Evolutionary conservation across 768 basidiomycete genomes (phyloP), one percentile per base, ranked within the genome.

Genomic region (Podaxis sp.): DNA sequence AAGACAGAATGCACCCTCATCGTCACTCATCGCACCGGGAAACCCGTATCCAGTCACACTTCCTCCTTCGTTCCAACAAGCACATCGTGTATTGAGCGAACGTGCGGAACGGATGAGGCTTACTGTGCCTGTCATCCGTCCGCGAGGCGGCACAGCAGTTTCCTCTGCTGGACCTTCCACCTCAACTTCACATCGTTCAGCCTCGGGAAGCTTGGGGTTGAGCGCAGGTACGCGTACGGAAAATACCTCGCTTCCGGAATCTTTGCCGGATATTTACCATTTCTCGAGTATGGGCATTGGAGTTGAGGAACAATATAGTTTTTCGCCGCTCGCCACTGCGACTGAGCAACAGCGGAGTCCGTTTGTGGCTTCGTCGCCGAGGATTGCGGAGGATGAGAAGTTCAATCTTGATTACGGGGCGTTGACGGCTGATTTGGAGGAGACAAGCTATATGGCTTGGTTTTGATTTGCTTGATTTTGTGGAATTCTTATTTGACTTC

Each of bases 401-500:
- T 83, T 84, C 64, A 85, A 87, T 69, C 82, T 86, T 66, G 85
- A 86, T 62, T 77, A 85, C 65, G 86, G 86, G 4, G 85, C 83
- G 21, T 67, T 87, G 62, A 81, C 77, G 28, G 75, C 77, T 50
- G 79, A 82, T 50, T 72, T 83, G 61, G 82, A 82, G 64, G 84
- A 81, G 64, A 86, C 84, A 37, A 83, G 82, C 59, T 87, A 84
- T 68, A 87, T 87, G 86, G 84, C 85, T 23, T 87, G 86, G 86
- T 87, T 87, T 66, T 87, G 73, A 71, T 32, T 32, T 56, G 42
- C 25, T 18, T 52, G n/a, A 28, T 28, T 46, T 35, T 50, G 23
- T 50, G 57, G 35, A 5, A 25, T 37, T 27, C 21, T 50, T 57
- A 4, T 21, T 47, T 59, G 18, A 25, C 27, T 42, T 52, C 52